Evolutionary conservation across 108 stramenopile genomes (phyloP), one percentile per base, ranked within the genome.

Genomic region (Fragilaria crotonensis): DNA sequence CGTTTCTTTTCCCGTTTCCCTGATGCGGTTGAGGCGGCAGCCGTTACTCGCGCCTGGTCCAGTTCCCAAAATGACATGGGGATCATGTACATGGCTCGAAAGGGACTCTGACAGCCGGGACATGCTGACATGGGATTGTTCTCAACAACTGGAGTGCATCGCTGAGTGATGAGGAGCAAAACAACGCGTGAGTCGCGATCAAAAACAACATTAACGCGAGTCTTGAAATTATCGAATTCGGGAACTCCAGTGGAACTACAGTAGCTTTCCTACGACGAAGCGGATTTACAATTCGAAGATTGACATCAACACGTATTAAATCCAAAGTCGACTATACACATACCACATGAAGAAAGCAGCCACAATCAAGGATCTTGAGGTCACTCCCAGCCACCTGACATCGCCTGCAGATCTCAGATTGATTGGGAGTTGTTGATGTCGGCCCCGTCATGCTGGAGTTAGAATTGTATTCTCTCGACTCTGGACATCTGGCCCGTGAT

Each of bases 61-160:
- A 88, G 64, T 50, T 92, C 90, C 20, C 60, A 61, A 57, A 92
- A 92, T 44, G 80, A 81, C 90, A 92, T 92, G 58, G 87, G 85
- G 29, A 88, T 71, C 23, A 92, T 75, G 31, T 66, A 61, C 5
- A 92, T 30, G 0, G 74, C 73, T 11, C 61, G 48, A 1, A 62
- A 59, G 14, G 68, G 54, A 21, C 59, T 30, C 14, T 51, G 9
- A 36, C 83, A 76, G 17, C 25, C 2, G 1, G 73, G 30, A 47
- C 83, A 78, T 0, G 5, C 9, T 27, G 63, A 55, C 41, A 79
- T 30, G 68, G 75, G 7, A 5, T 55, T 57, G 20, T 46, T 30
- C 9, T 27, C 29, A 22, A 51, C 45, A 5, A 76, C 32, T 2
- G 59, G 64, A 25, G 73, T 59, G 54, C 75, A 84, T 60, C 77